A percentile compares a stretch with the other conserved stretches of the same genome.
These are phyloP conservation scores for Cicer chorassanicum DNA, from an alignment of 306 rosid species.

Conservation along the genomic window DNA sequence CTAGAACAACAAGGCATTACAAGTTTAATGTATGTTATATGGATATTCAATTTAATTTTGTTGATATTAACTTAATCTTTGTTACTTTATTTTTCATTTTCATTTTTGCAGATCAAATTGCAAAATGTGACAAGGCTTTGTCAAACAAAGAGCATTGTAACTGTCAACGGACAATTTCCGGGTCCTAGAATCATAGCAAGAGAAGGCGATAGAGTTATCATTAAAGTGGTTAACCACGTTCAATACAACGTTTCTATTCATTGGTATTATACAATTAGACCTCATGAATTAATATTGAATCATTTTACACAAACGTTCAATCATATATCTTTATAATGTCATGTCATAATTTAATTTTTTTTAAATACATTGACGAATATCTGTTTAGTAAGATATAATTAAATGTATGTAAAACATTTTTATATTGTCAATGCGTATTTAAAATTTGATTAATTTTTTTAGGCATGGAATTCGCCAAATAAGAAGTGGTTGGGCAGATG, in stretches of 20 bases:
- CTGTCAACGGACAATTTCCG: constrained; percentile 70
- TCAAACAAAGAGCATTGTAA: constrained; percentile 71
- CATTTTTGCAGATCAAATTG: constrained; percentile 49
- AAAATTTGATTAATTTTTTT: not conserved
- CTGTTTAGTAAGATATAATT: too few species aligned
- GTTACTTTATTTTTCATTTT: not conserved
- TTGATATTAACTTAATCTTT: not conserved
- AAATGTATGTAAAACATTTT: not conserved
- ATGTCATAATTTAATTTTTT: too few species aligned
- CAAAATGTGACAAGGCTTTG: constrained; percentile 73
- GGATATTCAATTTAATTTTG: constrained; percentile 6
- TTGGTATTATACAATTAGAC: constrained; percentile 49
- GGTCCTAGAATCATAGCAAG: constrained; percentile 79
- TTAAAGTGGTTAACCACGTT: constrained; percentile 71
- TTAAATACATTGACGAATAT: too few species aligned
- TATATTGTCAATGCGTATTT: not conserved
- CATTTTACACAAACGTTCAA: not conserved
- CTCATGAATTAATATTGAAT: not conserved
- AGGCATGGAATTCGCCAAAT: constrained; percentile 74
- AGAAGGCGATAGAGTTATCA: constrained; percentile 69
- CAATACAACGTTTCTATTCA: constrained; percentile 64
- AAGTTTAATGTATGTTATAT: constrained; percentile 58
- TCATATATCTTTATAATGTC: too few species aligned
- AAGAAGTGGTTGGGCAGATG: constrained; percentile 80
- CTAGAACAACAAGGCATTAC: constrained; percentile 68